These are phyloP conservation scores for Tolypocladium ovalisporum DNA, from an alignment of 2,329 filamentous ascomycete species.

Conservation along the genomic window DNA sequence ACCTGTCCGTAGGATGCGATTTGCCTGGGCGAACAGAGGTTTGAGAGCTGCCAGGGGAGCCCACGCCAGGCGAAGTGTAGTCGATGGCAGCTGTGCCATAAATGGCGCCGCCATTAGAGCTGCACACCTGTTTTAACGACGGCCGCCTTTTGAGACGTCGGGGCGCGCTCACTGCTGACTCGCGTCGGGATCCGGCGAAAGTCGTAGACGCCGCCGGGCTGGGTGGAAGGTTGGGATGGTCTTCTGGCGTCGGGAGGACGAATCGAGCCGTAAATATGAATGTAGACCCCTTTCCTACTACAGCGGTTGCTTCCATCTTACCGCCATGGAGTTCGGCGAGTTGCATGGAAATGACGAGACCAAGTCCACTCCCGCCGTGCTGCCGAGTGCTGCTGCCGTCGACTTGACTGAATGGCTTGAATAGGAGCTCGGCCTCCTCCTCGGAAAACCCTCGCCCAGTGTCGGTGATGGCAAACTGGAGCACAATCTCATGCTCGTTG, in stretches of 20 bases:
- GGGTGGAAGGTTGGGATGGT: conserved; percentile 45
- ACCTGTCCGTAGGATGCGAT: conserved; percentile 50
- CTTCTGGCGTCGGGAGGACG: conserved; percentile 51
- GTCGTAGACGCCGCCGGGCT: conserved; percentile 29
- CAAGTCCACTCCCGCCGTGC: conserved; percentile 86
- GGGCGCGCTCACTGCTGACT: conserved; percentile 14
- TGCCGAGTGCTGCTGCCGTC: conserved; percentile 90
- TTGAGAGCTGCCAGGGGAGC: conserved; percentile 55
- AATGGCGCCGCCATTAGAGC: conserved; percentile 2
- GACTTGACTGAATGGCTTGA: conserved; percentile 96
- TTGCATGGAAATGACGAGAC: conserved; percentile 87
- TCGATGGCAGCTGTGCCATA: conserved; percentile 18
- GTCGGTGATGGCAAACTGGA: conserved; percentile 85
- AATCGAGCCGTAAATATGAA: conserved; percentile 66
- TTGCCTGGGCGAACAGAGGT: conserved; percentile 51
- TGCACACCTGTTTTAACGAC: conserved; percentile 10
- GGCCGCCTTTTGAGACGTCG: conserved; percentile 13
- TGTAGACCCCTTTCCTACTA: conserved; percentile 73
- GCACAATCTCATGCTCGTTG: conserved; percentile 54
- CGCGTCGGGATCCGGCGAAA: conserved; percentile 15
- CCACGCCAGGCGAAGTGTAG: conserved; percentile 22
- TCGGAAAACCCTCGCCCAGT: conserved; percentile 86
- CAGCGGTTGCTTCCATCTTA: conserved; percentile 72
- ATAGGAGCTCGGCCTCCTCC: conserved; percentile 80
- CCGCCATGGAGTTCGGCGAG: conserved; percentile 94